A percentile compares a stretch with the other conserved stretches of the same genome.
Evolutionary conservation across 192 early-diverging fungal species (phyloP).

Genomic region (Coemansia sp.): DNA sequence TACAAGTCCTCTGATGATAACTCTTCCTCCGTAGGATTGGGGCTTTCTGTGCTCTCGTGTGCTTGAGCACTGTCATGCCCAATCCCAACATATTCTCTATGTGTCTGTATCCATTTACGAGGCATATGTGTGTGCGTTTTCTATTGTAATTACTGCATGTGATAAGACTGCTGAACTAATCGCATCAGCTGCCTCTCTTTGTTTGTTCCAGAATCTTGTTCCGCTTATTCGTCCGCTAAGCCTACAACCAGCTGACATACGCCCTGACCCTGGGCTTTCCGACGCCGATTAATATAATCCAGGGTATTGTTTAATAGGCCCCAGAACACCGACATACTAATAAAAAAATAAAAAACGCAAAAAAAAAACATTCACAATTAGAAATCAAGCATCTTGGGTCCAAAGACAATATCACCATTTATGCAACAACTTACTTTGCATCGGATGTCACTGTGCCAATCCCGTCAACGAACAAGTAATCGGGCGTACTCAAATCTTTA

Average conservation of each 20-base stretch:
- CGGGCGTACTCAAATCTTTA: conserved; percentile 12
- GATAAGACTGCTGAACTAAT: not conserved
- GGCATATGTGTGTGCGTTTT: not conserved
- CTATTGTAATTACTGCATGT: not conserved
- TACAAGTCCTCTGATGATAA: too few relatives aligned
- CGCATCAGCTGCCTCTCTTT: not conserved
- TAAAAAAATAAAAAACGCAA: not conserved
- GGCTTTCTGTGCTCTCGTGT: too few relatives aligned
- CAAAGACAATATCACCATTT: not conserved
- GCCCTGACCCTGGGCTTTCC: conserved; percentile 5
- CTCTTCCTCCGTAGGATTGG: too few relatives aligned
- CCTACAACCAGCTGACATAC: conserved; percentile 29
- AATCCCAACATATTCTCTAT: not conserved
- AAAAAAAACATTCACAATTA: not conserved
- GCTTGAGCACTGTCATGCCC: too few relatives aligned
- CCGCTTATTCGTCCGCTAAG: conserved; percentile 1
- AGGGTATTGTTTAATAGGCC: conserved; percentile 43
- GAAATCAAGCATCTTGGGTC: not conserved
- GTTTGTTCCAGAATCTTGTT: not conserved
- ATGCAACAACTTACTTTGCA: not conserved
- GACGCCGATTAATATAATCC: conserved; percentile 31
- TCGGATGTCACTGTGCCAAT: conserved; percentile 19
- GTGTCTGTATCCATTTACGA: not conserved
- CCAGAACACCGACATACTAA: conserved; percentile 41
- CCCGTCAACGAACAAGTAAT: conserved; percentile 47